Conservation (phyloP, 805 yeast genomes). For the Metschnikowia colocasiae region DNA sequence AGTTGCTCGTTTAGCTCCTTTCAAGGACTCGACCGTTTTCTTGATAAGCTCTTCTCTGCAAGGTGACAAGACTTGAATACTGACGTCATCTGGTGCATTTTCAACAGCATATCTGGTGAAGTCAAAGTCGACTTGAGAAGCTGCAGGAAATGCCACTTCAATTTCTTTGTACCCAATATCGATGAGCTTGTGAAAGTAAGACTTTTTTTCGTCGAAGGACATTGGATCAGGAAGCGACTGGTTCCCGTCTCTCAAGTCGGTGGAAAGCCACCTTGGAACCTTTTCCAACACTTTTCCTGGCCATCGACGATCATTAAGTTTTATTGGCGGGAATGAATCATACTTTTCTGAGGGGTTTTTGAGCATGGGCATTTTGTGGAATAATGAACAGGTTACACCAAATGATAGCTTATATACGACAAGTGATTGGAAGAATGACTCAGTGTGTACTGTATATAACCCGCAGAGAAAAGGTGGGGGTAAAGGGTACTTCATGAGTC, state of each 20-base stretch:
- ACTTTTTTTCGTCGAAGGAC: conserved; percentile 75
- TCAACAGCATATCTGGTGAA: conserved; percentile 74
- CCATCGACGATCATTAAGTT: conserved; percentile 67
- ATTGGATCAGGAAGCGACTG: conserved; percentile 85
- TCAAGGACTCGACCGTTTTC: conserved; percentile 67
- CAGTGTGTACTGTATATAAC: not conserved
- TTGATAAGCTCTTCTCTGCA: conserved; percentile 71
- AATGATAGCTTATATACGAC: not conserved
- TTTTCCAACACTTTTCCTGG: conserved; percentile 54
- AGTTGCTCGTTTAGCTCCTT: conserved; percentile 73
- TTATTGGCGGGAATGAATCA: conserved; percentile 49
- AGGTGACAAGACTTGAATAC: conserved; percentile 72
- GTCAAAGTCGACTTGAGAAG: conserved; percentile 76
- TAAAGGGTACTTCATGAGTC: not conserved
- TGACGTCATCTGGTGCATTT: conserved; percentile 71
- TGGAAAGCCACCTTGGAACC: conserved; percentile 80
- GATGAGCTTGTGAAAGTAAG: conserved; percentile 62
- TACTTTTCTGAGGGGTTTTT: conserved; percentile 64
- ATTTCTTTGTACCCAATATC: conserved; percentile 79
- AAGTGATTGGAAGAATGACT: conserved; percentile 1
- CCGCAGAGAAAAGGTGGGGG: conserved; percentile 4
- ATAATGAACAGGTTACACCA: not conserved
- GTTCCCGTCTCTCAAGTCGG: conserved; percentile 81
- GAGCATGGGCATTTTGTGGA: conserved; percentile 28
- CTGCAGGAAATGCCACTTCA: conserved; percentile 80